These are phyloP conservation scores for Rutidosis leptorrhynchoides DNA, from an alignment of 129 eudicot species.

Conservation along the genomic window DNA sequence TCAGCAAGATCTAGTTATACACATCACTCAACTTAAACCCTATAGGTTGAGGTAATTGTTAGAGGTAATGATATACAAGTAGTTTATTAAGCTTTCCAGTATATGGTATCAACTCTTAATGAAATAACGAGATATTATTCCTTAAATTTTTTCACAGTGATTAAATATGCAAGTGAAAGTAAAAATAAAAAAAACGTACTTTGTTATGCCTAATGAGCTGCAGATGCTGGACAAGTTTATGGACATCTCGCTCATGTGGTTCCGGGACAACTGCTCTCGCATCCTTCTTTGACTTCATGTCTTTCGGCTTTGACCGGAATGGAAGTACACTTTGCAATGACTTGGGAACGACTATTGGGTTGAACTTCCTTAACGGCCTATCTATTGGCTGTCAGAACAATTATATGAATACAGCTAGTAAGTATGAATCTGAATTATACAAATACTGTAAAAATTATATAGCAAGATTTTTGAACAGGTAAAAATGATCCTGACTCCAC, in stretches of 20 bases:
- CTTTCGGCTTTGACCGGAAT: slow-evolving; percentile 76
- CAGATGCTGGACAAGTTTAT: slow-evolving; percentile 69
- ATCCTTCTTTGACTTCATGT: slow-evolving; percentile 44
- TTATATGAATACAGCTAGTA: background rate
- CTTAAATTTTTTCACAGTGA: background rate
- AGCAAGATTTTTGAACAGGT: too few relatives aligned
- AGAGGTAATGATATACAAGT: too few relatives aligned
- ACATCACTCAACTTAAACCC: background rate
- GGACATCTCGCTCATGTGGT: slow-evolving; percentile 75
- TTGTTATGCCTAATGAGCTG: slow-evolving; percentile 65
- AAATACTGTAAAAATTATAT: background rate
- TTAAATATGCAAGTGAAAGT: background rate
- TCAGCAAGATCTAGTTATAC: background rate
- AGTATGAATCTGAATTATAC: background rate
- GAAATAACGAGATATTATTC: too few relatives aligned
- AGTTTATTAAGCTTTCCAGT: too few relatives aligned
- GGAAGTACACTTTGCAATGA: slow-evolving; percentile 71
- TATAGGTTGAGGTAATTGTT: too few relatives aligned
- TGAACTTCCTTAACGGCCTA: slow-evolving; percentile 79
- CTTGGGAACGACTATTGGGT: slow-evolving; percentile 87
- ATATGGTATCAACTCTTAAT: background rate
- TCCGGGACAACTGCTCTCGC: slow-evolving; percentile 82
- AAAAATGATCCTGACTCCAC: background rate
- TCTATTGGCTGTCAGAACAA: slow-evolving; percentile 57
- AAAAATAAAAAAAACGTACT: slow-evolving; percentile 41